These are phyloP conservation scores for Astraeus odoratus DNA, from an alignment of 768 basidiomycete genomes.

Conservation along the genomic window DNA sequence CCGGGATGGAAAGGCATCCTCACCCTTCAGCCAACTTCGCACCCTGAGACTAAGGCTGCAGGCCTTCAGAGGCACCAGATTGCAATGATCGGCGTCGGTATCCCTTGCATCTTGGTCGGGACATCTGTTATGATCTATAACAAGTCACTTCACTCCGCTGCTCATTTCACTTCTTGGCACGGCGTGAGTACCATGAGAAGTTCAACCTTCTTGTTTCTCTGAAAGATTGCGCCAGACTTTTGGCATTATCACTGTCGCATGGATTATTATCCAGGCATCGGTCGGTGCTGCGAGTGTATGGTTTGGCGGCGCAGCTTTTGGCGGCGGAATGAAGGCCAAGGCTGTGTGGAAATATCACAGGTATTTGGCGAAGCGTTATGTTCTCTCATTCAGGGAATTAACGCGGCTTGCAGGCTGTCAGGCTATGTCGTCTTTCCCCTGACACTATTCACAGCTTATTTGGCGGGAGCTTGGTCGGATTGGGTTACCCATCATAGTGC, in stretches of 20 bases:
- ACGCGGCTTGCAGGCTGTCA: conserved; percentile 41
- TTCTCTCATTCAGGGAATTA: conserved; percentile 1
- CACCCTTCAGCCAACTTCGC: conserved; percentile 69
- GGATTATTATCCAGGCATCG: conserved; percentile 54
- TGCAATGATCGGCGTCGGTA: conserved; percentile 46
- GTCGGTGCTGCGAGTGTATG: conserved; percentile 75
- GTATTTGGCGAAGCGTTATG: conserved; percentile 25
- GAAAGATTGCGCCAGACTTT: conserved; percentile 37
- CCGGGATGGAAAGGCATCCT: conserved; percentile 45
- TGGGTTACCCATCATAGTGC: conserved; percentile 43
- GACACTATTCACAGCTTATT: conserved; percentile 53
- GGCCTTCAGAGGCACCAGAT: conserved; percentile 67
- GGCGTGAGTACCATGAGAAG: conserved; percentile 39
- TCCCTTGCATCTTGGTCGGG: conserved; percentile 55
- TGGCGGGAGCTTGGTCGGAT: conserved; percentile 65
- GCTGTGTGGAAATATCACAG: conserved; percentile 80
- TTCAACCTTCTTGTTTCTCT: not conserved
- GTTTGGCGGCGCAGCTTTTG: conserved; percentile 63
- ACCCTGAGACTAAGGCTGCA: conserved; percentile 55
- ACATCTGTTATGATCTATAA: conserved; percentile 55
- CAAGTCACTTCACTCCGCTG: conserved; percentile 42
- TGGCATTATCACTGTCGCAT: conserved; percentile 54
- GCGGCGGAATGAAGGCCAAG: conserved; percentile 67
- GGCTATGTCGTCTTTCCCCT: conserved; percentile 66
- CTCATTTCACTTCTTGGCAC: conserved; percentile 74